phyloP scores from a whole-genome alignment of 805 yeast genomes.

The Pichia occidentalis region DNA sequence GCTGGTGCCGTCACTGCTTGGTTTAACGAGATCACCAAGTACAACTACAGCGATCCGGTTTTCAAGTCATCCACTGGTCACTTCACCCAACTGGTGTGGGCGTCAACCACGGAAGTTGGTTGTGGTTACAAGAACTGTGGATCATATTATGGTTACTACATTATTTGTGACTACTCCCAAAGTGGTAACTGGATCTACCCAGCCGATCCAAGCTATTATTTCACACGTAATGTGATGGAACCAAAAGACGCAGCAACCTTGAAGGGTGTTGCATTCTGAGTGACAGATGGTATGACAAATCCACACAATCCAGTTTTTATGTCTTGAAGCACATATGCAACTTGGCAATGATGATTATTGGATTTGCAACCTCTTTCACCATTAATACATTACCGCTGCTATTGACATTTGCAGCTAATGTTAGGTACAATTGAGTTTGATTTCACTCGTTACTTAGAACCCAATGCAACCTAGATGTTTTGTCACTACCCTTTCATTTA shows the following conservation, averaged over 20 bases:
- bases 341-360: too few species aligned
- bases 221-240: slow-evolving; percentile 29
- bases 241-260: slow-evolving; percentile 14
- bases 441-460: too few species aligned
- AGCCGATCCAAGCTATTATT: slow-evolving; percentile 20
- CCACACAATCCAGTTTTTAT: too few species aligned
- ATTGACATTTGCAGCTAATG: too few species aligned
- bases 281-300: too few species aligned
- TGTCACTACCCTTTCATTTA: too few species aligned
- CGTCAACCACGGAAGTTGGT: slow-evolving; percentile 51
- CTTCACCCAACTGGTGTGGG: slow-evolving; percentile 80
- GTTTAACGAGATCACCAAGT: slow-evolving; percentile 58
- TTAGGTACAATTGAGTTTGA: too few species aligned
- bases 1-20: slow-evolving; percentile 65
- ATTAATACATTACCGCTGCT: too few species aligned
- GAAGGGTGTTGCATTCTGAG: background rate
- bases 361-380: too few species aligned
- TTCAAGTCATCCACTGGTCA: slow-evolving; percentile 57
- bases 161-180: slow-evolving; percentile 68
- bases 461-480: too few species aligned
- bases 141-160: slow-evolving; percentile 41
- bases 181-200: slow-evolving; percentile 63
- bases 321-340: too few species aligned
- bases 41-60: slow-evolving; percentile 45
- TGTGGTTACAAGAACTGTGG: slow-evolving; percentile 65